Conservation (phyloP, 495 filamentous ascomycete species). For the Schizothecium vesticola region DNA sequence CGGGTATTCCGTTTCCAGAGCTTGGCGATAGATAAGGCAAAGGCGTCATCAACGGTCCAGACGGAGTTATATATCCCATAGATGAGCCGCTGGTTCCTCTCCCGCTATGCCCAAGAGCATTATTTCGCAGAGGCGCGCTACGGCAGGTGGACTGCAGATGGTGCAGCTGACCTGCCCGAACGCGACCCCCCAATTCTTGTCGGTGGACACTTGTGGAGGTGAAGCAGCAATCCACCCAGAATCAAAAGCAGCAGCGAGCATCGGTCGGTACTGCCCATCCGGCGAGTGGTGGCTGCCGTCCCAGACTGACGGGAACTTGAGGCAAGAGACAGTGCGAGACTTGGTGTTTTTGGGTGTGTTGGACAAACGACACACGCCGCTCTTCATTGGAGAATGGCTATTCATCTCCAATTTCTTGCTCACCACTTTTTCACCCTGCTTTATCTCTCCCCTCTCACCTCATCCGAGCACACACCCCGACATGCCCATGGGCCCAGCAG, state of each 20-base stretch:
- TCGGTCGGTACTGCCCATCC: not conserved
- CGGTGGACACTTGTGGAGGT: not conserved
- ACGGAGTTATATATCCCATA: not conserved
- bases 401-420: constrained; percentile 8
- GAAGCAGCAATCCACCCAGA: too few species aligned
- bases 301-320: not conserved
- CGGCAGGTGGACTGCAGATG: not conserved
- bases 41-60: not conserved
- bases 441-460: constrained; percentile 6
- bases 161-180: not conserved
- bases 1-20: not conserved
- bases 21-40: not conserved
- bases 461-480: not conserved
- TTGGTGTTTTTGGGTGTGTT: not conserved
- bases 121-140: not conserved
- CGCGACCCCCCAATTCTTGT: not conserved
- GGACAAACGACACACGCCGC: not conserved
- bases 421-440: constrained; percentile 3
- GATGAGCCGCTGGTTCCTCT: not conserved
- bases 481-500: not conserved
- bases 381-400: constrained; percentile 4
- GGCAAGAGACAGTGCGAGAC: not conserved
- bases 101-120: not conserved
- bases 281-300: not conserved
- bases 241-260: not conserved